Evolutionary conservation across 2,329 filamentous ascomycete genomes (phyloP).

Genomic region (Aspergillus sp.): DNA sequence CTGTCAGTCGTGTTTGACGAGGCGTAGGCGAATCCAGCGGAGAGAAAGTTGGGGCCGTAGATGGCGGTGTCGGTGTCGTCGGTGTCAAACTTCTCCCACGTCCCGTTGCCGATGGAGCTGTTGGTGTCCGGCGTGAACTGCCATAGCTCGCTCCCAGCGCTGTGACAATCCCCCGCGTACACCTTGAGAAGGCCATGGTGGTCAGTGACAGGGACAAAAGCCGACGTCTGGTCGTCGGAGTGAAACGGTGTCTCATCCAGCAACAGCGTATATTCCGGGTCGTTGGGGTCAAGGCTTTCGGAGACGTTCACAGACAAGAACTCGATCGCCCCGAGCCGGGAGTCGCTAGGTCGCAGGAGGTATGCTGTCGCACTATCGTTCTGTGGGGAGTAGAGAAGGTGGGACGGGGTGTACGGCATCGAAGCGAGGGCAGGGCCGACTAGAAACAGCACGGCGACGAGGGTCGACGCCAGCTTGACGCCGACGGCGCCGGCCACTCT

Average conservation of each 20-base stretch:
- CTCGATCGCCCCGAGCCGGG: slow-evolving; percentile 46
- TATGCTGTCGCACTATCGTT: slow-evolving; percentile 62
- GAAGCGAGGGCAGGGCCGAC: slow-evolving; percentile 30
- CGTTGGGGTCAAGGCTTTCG: slow-evolving; percentile 51
- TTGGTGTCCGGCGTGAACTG: slow-evolving; percentile 55
- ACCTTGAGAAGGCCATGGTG: slow-evolving; percentile 69
- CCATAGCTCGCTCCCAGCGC: slow-evolving; percentile 63
- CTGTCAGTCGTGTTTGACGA: slow-evolving; percentile 51
- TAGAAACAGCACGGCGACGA: slow-evolving; percentile 22
- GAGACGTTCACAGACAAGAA: slow-evolving; percentile 68
- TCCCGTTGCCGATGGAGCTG: slow-evolving; percentile 49
- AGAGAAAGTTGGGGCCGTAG: slow-evolving; percentile 56
- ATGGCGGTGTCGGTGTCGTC: slow-evolving; percentile 32
- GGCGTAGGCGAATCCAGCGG: slow-evolving; percentile 66
- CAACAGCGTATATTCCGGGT: slow-evolving; percentile 32
- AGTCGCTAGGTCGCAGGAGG: slow-evolving; percentile 62
- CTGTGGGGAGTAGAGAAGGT: slow-evolving; percentile 59
- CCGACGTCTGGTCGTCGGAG: slow-evolving; percentile 48
- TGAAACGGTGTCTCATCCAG: slow-evolving; percentile 27
- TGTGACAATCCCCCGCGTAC: slow-evolving; percentile 70
- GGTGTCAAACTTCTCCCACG: slow-evolving; percentile 51
- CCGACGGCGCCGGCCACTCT: slow-evolving; percentile 15
- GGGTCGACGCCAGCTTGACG: slow-evolving; percentile 9
- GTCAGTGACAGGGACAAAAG: slow-evolving; percentile 71
- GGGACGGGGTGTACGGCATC: slow-evolving; percentile 76